Conservation (phyloP, 2,329 filamentous ascomycete genomes). For the Fusarium chaquense region DNA sequence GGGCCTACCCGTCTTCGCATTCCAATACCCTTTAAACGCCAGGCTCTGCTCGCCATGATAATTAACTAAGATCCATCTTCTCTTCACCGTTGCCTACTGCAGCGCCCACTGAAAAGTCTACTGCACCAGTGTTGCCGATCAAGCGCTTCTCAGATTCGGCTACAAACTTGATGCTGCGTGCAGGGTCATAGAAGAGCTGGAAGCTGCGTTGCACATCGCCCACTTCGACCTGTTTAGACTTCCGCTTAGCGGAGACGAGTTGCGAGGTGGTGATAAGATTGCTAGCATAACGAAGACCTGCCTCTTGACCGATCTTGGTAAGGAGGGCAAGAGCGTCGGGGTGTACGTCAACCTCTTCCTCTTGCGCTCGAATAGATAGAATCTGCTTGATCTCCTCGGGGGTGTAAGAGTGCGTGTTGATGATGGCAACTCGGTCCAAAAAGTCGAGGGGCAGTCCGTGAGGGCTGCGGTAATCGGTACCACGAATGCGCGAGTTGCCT, state of each 20-base stretch:
- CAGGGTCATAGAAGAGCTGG: conserved; percentile 91
- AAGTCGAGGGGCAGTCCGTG: conserved; percentile 97
- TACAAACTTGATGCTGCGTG: conserved; percentile 90
- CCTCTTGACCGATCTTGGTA: conserved; percentile 94
- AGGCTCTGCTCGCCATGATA: conserved; percentile 44
- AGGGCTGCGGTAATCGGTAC: conserved; percentile 91
- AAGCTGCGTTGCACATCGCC: conserved; percentile 95
- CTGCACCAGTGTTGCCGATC: conserved; percentile 86
- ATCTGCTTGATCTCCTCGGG: conserved; percentile 92
- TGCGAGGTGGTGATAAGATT: conserved; percentile 97
- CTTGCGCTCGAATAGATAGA: conserved; percentile 88
- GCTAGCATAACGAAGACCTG: conserved; percentile 93
- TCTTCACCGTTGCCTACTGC: conserved; percentile 55
- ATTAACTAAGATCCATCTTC: conserved; percentile 61
- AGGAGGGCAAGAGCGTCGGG: conserved; percentile 91
- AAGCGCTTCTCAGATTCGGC: conserved; percentile 90
- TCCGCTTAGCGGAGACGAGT: conserved; percentile 86
- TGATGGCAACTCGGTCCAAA: conserved; percentile 94
- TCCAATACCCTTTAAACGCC: conserved; percentile 49
- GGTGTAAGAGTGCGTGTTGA: conserved; percentile 89
- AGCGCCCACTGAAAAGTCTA: conserved; percentile 70
- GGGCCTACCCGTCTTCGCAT: conserved; percentile 28
- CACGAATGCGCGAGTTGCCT: conserved; percentile 89
- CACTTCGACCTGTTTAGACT: conserved; percentile 83
- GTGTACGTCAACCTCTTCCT: conserved; percentile 94